Conservation (phyloP, 1,284 basidiomycete species). For the Trichosporon coremiiforme region DNA sequence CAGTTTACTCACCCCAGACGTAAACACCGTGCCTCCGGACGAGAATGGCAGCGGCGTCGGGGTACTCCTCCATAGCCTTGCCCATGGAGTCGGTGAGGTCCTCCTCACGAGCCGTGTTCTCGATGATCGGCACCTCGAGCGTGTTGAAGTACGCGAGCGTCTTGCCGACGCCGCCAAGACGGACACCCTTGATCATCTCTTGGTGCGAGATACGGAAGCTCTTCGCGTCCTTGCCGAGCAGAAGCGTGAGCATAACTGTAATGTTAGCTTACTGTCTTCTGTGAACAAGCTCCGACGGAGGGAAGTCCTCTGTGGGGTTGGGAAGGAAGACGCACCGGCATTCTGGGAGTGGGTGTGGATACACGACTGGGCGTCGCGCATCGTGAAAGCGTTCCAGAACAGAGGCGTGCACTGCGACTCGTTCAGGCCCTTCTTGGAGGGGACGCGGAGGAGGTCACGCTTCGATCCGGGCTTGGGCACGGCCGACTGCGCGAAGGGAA, state of each 20-base stretch:
- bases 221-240: constrained; percentile 64
- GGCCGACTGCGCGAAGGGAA: constrained; percentile 69
- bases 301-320: too few relatives aligned
- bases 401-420: constrained; percentile 81
- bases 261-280: not conserved
- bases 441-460: constrained; percentile 72
- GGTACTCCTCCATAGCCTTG: constrained; percentile 74
- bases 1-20: constrained; percentile 68
- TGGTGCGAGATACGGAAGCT: constrained; percentile 76
- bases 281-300: too few relatives aligned
- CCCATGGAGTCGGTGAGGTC: constrained; percentile 79
- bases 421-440: constrained; percentile 65
- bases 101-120: constrained; percentile 83
- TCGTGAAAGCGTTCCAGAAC: constrained; percentile 87
- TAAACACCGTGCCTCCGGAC: constrained; percentile 81
- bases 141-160: constrained; percentile 79
- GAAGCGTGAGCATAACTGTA: constrained; percentile 73
- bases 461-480: constrained; percentile 65
- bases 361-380: constrained; percentile 73
- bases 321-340: constrained; percentile 57
- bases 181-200: constrained; percentile 85
- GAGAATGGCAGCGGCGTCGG: constrained; percentile 74
- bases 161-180: constrained; percentile 69
- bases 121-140: constrained; percentile 80
- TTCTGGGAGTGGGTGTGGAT: constrained; percentile 86